These are phyloP conservation scores for Russula abietina DNA, from an alignment of 768 basidiomycete species.

Conservation along the genomic window DNA sequence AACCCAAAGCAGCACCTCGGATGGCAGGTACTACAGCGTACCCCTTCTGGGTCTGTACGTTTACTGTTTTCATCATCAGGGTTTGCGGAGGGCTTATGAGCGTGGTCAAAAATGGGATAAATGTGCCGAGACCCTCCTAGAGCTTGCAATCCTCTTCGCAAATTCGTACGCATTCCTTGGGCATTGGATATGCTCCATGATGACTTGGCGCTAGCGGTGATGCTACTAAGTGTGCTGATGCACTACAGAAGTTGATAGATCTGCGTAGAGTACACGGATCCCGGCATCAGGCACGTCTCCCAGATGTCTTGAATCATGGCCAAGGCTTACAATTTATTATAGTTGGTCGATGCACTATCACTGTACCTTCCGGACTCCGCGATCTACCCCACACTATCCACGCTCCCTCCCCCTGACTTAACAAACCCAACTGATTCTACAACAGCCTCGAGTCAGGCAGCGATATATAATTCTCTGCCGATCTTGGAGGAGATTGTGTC, in stretches of 20 bases:
- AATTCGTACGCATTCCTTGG: conserved; percentile 43
- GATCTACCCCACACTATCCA: conserved; percentile 53
- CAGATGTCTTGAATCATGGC: neutral
- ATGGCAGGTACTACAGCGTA: conserved; percentile 59
- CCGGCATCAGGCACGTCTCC: conserved; percentile 44
- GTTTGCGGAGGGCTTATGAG: conserved; percentile 69
- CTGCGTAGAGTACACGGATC: conserved; percentile 56
- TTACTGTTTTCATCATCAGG: conserved; percentile 39
- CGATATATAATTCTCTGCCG: conserved; percentile 65
- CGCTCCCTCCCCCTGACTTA: conserved; percentile 68
- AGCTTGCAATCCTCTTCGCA: conserved; percentile 52
- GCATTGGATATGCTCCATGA: neutral
- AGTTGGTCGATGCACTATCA: conserved; percentile 65
- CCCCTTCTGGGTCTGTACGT: neutral
- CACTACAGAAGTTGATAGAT: conserved; percentile 69
- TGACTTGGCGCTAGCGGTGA: conserved; percentile 36
- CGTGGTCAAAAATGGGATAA: conserved; percentile 52
- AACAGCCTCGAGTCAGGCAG: conserved; percentile 49
- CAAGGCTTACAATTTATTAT: conserved; percentile 4
- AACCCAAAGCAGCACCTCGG: conserved; percentile 69
- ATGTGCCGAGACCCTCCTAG: conserved; percentile 46
- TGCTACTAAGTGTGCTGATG: conserved; percentile 71
- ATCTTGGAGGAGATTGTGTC: conserved; percentile 65
- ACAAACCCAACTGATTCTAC: conserved; percentile 64
- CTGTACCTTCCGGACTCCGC: conserved; percentile 72